Conservation (phyloP, 768 basidiomycete genomes). For the Leccinum uliginosum region DNA sequence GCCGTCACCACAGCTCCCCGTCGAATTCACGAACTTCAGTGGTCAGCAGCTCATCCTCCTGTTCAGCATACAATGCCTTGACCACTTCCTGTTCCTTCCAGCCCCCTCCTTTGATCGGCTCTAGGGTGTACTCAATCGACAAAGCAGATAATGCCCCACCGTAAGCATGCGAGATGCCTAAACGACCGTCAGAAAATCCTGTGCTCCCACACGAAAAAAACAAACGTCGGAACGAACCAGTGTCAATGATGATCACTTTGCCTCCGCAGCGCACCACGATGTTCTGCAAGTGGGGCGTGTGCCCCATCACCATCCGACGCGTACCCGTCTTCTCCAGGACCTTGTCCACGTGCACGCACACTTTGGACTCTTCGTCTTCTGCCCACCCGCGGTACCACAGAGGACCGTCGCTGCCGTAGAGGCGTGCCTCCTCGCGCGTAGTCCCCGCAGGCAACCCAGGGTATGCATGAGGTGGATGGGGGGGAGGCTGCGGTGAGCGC, state of each 20-base stretch:
- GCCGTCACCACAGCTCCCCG: constrained; percentile 19
- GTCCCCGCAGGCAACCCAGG: constrained; percentile 65
- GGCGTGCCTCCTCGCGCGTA: constrained; percentile 58
- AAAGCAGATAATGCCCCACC: constrained; percentile 90
- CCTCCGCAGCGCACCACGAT: constrained; percentile 85
- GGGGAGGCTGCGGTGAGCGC: constrained; percentile 59
- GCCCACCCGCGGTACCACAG: constrained; percentile 97
- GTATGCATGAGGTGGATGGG: constrained; percentile 78
- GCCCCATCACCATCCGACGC: constrained; percentile 90
- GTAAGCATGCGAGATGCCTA: constrained; percentile 93
- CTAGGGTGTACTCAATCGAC: constrained; percentile 80
- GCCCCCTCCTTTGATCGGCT: constrained; percentile 44
- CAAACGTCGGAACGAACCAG: constrained; percentile 45
- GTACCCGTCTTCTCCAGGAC: constrained; percentile 76
- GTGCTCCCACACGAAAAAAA: not conserved
- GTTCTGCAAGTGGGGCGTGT: constrained; percentile 87
- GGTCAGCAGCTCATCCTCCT: constrained; percentile 27
- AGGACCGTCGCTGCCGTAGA: constrained; percentile 79
- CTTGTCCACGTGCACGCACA: constrained; percentile 67
- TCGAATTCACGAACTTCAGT: constrained; percentile 23
- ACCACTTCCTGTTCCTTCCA: constrained; percentile 36
- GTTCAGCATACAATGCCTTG: constrained; percentile 32
- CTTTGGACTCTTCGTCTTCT: constrained; percentile 58
- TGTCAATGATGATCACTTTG: constrained; percentile 96
- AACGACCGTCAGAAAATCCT: constrained; percentile 6